These are phyloP conservation scores for Alternaria panax DNA, from an alignment of 2,329 filamentous ascomycete genomes.

Conservation along the genomic window DNA sequence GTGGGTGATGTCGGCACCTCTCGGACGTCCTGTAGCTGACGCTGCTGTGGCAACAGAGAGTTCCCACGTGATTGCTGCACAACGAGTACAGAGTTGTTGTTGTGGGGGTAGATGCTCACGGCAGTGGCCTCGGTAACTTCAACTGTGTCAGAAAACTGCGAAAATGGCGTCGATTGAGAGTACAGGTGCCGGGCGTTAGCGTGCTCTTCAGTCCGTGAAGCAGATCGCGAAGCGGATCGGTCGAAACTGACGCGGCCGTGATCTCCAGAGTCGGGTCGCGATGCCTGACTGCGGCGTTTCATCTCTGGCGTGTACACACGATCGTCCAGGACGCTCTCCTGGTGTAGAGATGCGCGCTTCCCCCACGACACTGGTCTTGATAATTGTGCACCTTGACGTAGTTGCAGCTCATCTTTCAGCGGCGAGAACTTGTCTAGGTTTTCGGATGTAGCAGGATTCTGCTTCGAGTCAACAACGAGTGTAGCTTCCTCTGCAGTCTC, in stretches of 20 bases:
- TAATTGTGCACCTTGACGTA: slow-evolving; percentile 35
- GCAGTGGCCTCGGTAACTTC: slow-evolving; percentile 69
- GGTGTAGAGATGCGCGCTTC: slow-evolving; percentile 37
- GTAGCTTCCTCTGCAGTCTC: slow-evolving; percentile 24
- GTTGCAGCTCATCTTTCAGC: slow-evolving; percentile 29
- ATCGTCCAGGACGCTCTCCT: slow-evolving; percentile 37
- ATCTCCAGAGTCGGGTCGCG: slow-evolving; percentile 40
- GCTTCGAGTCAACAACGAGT: slow-evolving; percentile 8
- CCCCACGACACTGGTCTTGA: slow-evolving; percentile 38
- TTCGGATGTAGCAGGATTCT: slow-evolving; percentile 22
- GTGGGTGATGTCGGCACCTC: slow-evolving; percentile 31
- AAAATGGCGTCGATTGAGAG: slow-evolving; percentile 58
- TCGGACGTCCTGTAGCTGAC: slow-evolving; percentile 27
- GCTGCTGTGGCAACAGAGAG: slow-evolving; percentile 29
- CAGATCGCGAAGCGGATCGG: slow-evolving; percentile 48
- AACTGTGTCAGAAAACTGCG: slow-evolving; percentile 59
- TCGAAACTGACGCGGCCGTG: slow-evolving; percentile 49
- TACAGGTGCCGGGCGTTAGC: slow-evolving; percentile 56
- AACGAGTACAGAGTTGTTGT: slow-evolving; percentile 69
- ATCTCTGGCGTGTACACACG: slow-evolving; percentile 40
- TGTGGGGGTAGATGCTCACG: slow-evolving; percentile 67
- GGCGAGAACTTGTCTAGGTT: slow-evolving; percentile 19
- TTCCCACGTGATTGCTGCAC: slow-evolving; percentile 60
- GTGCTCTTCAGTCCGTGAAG: slow-evolving; percentile 50
- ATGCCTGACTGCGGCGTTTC: slow-evolving; percentile 42